Evolutionary conservation across 495 filamentous ascomycete genomes (phyloP).

Genomic region (Neurospora sp.): DNA sequence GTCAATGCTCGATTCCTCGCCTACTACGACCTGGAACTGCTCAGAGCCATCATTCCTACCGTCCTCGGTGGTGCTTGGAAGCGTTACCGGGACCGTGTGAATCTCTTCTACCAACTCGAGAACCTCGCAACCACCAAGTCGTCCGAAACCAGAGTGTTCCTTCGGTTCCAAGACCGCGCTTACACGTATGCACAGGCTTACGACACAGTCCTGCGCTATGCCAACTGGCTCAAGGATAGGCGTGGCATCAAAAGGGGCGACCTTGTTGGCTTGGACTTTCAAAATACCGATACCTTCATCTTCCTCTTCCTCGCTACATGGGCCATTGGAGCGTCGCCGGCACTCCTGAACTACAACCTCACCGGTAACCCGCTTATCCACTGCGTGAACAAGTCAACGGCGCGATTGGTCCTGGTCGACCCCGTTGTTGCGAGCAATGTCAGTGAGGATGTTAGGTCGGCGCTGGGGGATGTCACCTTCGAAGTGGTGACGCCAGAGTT

Average conservation of each 20-base stretch:
- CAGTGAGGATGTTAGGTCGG: slow-evolving; percentile 34
- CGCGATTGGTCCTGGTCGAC: slow-evolving; percentile 67
- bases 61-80: slow-evolving; percentile 29
- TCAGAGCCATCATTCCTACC: slow-evolving; percentile 39
- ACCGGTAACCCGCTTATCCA: slow-evolving; percentile 66
- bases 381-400: slow-evolving; percentile 60
- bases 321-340: slow-evolving; percentile 82
- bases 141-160: slow-evolving; percentile 47
- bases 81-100: slow-evolving; percentile 51
- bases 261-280: slow-evolving; percentile 80
- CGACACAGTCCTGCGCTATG: slow-evolving; percentile 63
- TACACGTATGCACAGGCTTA: slow-evolving; percentile 84
- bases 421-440: slow-evolving; percentile 46
- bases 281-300: slow-evolving; percentile 73
- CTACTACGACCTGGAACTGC: slow-evolving; percentile 51
- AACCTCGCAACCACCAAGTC: slow-evolving; percentile 47
- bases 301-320: slow-evolving; percentile 82
- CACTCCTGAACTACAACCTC: slow-evolving; percentile 92
- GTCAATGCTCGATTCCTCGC: slow-evolving; percentile 64
- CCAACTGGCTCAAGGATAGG: slow-evolving; percentile 67
- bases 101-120: slow-evolving; percentile 75
- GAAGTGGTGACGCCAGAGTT: slow-evolving; percentile 52
- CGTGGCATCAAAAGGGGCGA: slow-evolving; percentile 62
- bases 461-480: slow-evolving; percentile 41
- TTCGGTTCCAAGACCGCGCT: slow-evolving; percentile 63